These are phyloP conservation scores for Malus orientalis DNA, from an alignment of 306 rosid species.

Conservation along the genomic window DNA sequence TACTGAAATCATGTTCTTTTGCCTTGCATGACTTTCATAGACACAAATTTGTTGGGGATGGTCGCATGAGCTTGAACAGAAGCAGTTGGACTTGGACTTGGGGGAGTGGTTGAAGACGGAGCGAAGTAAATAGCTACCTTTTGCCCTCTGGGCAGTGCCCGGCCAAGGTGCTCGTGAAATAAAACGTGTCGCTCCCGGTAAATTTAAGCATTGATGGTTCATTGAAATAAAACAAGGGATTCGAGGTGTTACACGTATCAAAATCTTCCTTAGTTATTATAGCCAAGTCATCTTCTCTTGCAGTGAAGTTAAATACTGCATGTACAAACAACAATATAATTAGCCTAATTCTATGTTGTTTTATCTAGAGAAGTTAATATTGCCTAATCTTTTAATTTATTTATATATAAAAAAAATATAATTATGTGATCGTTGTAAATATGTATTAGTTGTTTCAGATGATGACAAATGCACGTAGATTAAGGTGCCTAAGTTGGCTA, in stretches of 20 bases:
- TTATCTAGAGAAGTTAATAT: too few relatives aligned
- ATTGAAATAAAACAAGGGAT: background rate
- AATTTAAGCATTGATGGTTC: constrained; percentile 22
- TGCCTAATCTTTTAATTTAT: too few relatives aligned
- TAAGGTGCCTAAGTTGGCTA: too few relatives aligned
- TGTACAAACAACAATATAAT: background rate
- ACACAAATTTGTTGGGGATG: background rate
- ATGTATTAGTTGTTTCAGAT: too few relatives aligned
- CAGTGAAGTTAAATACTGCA: constrained; percentile 22
- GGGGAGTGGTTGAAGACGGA: background rate
- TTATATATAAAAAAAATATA: too few relatives aligned
- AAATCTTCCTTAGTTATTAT: constrained; percentile 1
- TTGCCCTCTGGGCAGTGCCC: constrained; percentile 14
- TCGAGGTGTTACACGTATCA: background rate
- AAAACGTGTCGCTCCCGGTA: background rate
- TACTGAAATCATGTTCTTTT: background rate
- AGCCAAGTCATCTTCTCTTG: background rate
- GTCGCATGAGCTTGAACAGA: background rate
- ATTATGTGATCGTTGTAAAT: too few relatives aligned
- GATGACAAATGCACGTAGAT: too few relatives aligned
- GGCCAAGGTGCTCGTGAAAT: constrained; percentile 28
- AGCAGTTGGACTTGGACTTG: background rate
- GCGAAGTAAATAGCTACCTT: constrained; percentile 33
- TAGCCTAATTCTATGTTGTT: too few relatives aligned
- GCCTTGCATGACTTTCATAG: background rate